Percentiles rank a stretch among this genome's conserved stretches.
Conservation (phyloP, 1,284 basidiomycete genomes). For the Amylostereum chailletii region DNA sequence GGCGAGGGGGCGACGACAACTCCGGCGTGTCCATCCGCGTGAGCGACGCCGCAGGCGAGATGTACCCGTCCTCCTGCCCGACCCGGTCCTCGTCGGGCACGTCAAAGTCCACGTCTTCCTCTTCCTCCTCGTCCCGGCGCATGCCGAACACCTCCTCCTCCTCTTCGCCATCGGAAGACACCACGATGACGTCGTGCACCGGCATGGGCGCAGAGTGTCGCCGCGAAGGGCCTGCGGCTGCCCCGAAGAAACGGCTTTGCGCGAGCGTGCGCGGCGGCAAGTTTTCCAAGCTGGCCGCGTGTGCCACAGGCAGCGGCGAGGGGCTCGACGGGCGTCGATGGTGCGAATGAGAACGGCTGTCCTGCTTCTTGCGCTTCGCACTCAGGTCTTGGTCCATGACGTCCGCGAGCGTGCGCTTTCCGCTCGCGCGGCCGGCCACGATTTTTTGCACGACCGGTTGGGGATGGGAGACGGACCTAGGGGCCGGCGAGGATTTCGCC, state of each 20-base stretch:
- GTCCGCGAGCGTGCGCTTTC: conserved; percentile 63
- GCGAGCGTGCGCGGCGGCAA: neutral
- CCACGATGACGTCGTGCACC: neutral
- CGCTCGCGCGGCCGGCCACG: conserved; percentile 51
- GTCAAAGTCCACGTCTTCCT: conserved; percentile 16
- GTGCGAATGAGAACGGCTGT: neutral
- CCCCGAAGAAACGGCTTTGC: conserved; percentile 13
- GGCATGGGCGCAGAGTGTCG: conserved; percentile 25
- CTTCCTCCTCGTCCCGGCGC: conserved; percentile 12
- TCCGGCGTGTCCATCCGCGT: conserved; percentile 45
- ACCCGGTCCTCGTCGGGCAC: conserved; percentile 31
- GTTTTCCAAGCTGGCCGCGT: neutral
- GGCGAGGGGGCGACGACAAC: conserved; percentile 50
- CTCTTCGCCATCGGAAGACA: conserved; percentile 2
- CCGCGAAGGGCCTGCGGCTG: conserved; percentile 32
- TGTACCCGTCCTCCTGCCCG: conserved; percentile 70
- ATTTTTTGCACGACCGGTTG: conserved; percentile 13
- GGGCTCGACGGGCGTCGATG: neutral
- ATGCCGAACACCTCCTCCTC: neutral
- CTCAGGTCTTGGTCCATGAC: conserved; percentile 57
- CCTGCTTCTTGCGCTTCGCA: conserved; percentile 38
- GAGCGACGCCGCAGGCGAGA: conserved; percentile 53
- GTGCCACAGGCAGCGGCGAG: conserved; percentile 6
- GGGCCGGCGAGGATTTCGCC: conserved; percentile 20
- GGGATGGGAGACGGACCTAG: conserved; percentile 17